Base-by-base conservation (phyloP, 371 early-diverging fungal genomes). In the Mortierella sp. region DNA sequence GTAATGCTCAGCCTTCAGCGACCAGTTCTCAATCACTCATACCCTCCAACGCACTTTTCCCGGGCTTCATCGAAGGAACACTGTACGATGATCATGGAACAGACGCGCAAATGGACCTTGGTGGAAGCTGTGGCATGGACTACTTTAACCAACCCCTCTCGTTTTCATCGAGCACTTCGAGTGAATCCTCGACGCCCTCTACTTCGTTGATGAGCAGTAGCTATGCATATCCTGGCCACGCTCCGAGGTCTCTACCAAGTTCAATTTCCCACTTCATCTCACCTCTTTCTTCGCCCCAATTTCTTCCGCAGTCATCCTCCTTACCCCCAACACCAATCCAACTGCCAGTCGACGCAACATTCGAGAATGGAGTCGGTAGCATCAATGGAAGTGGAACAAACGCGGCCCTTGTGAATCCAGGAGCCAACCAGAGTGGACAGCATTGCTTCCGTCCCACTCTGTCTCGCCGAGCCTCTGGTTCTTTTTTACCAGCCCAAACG, bases 241-340 rank as follows among this genome's bases (percentile, higher is more conserved):
- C 37, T 37, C 37, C 37, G 9, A 37, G 37, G 37, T 37, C 37
- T 9, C 26, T 70, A 25, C 55, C 70, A 7, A 70, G 63, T 28
- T 65, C 75, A 0, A 61, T 69, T 1, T 70, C 71, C 21, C 75
- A 75, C 21, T 67, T 70, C 23, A 46, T 75, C 21, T 72, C 77
- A 1, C 77, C 77, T 7, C 57, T 72, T 2, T 72, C 72, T n/a
- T 71, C 72, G 6, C 72, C 77, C 26, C 53, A 67, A 16, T 68
- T 60, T 23, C 68, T 64, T 12, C 60, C 76, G 1, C 76, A 77
- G 55, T 4, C 77, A 16, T 68, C 69, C 2, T 74, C 72, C 15
- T 44, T 77, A n/a, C 77, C 72, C 14, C 77, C 77, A 7, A 72
- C 77, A n/a, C 77, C 77, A 57, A 57, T 71, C 26, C 77, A 77